Evolutionary conservation across 495 filamentous ascomycete genomes (phyloP), one percentile per base, ranked within the genome.

Genomic region (Aspergillus sclerotiicarbonarius): DNA sequence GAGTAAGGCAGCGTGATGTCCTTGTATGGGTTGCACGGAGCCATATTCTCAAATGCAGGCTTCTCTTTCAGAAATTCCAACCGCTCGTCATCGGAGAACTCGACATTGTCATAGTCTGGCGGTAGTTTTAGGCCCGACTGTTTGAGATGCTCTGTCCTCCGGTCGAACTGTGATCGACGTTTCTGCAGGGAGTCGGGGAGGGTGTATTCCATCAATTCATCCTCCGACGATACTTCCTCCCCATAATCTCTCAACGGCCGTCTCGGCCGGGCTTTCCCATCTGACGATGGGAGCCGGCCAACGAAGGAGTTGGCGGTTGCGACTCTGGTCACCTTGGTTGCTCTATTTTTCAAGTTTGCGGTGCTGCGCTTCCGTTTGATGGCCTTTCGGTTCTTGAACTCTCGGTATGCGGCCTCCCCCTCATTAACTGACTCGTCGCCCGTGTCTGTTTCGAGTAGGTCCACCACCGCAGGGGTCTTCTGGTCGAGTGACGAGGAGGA

Each of bases 81-180:
- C 13, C 79, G 73, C 43, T 94, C 91, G 63, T 95, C 87, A 59
- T 96, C 92, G 1, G 91, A 96, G 62, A 96, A 96, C 9, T 91
- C 84, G 41, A 98, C 74, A 47, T 89, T 87, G 20, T 89, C 84
- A 64, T 90, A 97, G 51, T 80, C 79, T 0, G 94, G 94, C 0
- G 94, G 91, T 2, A 97, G 65, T 57, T 82, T 87, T 47, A 98
- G 69, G 1, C 89, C 91, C 1, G 81, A 82, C 43, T 87, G 82
- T 44, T 82, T 81, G 33, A 92, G 71, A 6, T 73, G 76, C 41
- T 87, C 80, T 20, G 72, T 72, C 12, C 79, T 74, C 35, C 76
- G 67, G 35, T 87, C 82, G 50, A 87, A 84, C 48, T 77, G 71
- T 1, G 49, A 57, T 16, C 79, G 74, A 13, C 86, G 80, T 3